Evolutionary conservation across 2,329 filamentous ascomycete species (phyloP).

Genomic region (Cercospora berteroae): DNA sequence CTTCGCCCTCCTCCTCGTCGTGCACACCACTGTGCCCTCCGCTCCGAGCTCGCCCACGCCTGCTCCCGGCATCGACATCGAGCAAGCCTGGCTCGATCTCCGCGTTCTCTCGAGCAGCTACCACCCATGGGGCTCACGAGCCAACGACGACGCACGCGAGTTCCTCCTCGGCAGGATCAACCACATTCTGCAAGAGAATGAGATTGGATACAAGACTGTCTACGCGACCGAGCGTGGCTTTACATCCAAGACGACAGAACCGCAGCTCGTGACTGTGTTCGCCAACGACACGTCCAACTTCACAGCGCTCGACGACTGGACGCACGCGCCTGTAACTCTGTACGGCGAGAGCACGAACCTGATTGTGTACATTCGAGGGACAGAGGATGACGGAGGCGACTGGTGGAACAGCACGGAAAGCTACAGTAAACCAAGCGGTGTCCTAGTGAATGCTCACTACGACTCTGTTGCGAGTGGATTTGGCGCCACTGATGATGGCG

Average conservation of each 20-base stretch:
- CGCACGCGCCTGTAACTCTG: conserved; percentile 42
- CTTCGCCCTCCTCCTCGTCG: conserved; percentile 67
- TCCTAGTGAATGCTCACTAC: conserved; percentile 92
- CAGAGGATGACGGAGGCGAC: conserved; percentile 64
- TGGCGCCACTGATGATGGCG: conserved; percentile 90
- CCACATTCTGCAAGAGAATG: conserved; percentile 65
- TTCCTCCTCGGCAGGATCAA: conserved; percentile 72
- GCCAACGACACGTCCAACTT: conserved; percentile 78
- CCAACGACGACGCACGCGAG: conserved; percentile 75
- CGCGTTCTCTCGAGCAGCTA: conserved; percentile 70
- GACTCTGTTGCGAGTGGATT: conserved; percentile 90
- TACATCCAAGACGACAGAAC: conserved; percentile 18
- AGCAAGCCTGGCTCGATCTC: conserved; percentile 83
- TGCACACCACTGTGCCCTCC: conserved; percentile 71
- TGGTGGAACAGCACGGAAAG: conserved; percentile 62
- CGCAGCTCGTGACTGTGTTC: conserved; percentile 59
- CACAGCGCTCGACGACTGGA: conserved; percentile 51
- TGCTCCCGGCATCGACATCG: conserved; percentile 73
- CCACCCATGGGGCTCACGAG: conserved; percentile 64
- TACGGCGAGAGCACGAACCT: conserved; percentile 95
- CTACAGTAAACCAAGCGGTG: conserved; percentile 60
- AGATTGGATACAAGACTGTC: conserved; percentile 43
- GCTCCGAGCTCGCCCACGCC: conserved; percentile 58
- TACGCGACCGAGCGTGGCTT: conserved; percentile 39
- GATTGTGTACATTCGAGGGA: conserved; percentile 84